A percentile compares a stretch with the other conserved stretches of the same genome.
Conservation (phyloP, 768 basidiomycete species). For the Porpolomopsis calyptriformis region DNA sequence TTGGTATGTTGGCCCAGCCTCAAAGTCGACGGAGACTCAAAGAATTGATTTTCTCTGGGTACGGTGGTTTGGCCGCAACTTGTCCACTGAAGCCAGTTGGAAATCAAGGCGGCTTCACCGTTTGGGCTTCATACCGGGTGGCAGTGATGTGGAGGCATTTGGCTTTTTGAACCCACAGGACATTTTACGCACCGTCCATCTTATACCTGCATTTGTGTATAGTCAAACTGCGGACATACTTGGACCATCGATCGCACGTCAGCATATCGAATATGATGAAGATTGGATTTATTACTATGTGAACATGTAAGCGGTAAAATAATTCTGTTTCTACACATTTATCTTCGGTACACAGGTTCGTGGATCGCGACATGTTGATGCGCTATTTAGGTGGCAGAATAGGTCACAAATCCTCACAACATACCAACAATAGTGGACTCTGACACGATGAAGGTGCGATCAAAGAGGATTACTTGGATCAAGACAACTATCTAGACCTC, state of each 20-base stretch:
- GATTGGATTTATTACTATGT: constrained; percentile 29
- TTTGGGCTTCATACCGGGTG: constrained; percentile 7
- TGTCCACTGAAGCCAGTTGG: not conserved
- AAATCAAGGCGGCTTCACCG: not conserved
- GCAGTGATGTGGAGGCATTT: constrained; percentile 9
- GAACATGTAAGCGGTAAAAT: constrained; percentile 23
- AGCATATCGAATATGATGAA: not conserved
- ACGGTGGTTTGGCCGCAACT: constrained; percentile 8
- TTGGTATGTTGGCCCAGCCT: not conserved
- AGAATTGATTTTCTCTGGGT: constrained; percentile 13
- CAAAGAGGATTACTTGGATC: too few species aligned
- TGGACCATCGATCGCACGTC: constrained; percentile 2
- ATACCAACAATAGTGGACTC: too few species aligned
- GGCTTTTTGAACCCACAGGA: constrained; percentile 14
- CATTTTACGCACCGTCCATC: constrained; percentile 11
- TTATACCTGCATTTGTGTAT: constrained; percentile 10
- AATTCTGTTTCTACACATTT: not conserved
- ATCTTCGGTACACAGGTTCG: constrained; percentile 20
- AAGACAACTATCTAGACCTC: too few species aligned
- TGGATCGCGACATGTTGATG: constrained; percentile 31
- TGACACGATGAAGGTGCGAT: not conserved
- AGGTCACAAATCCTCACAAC: constrained; percentile 14
- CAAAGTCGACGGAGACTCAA: not conserved
- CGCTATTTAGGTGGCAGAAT: constrained; percentile 20
- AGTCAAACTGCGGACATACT: not conserved